Evolutionary conservation across 2,329 filamentous ascomycete genomes (phyloP), one percentile per base, ranked within the genome.

Genomic region (Penicillium oxalicum): DNA sequence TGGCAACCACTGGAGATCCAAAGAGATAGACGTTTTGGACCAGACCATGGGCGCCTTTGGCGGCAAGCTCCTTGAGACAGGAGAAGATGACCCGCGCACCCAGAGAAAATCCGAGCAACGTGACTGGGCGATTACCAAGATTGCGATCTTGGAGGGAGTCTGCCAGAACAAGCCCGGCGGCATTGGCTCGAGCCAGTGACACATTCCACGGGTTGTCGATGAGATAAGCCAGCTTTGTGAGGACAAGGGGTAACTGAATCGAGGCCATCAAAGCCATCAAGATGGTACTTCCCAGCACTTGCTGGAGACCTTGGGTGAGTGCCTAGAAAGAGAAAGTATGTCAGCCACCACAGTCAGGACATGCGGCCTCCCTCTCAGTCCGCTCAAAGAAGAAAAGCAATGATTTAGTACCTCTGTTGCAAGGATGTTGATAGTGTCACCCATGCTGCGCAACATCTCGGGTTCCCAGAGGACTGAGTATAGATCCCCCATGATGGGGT

Each of bases 121-220:
- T 98, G 52, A 97, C 84, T 0, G 93, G 93, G 27, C 93, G 80
- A 5, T 90, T 89, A 12, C 93, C 93, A 18, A 98, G 76, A 64
- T 94, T 96, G 42, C 90, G 83, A 59, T 95, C 90, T 52, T 95
- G 87, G 32, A 98, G 75, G 0, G 91, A 96, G 68, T 98, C 93
- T 1, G 93, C 93, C 46, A 98, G 78, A 65, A 98, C 95, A 40
- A 95, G 79, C 3, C 93, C 93, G 6, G 91, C 88, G 48, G 88
- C 79, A 61, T 87, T 91, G 28, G 93, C 93, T 60, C 93, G 83
- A 61, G 93, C 89, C 43, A 95, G 80, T 1, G 93, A 97, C n/a
- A 96, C 91, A 26, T 87, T 89, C 93, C 93, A 98, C 0, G 93
- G 93, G 63, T 98, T 98, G 69, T 98, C 93, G 57, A 98, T 96